Percentiles rank a stretch among this genome's conserved stretches.
Evolutionary conservation across 257 asterid genomes (phyloP).

Genomic region (Ocimum tenuiflorum): DNA sequence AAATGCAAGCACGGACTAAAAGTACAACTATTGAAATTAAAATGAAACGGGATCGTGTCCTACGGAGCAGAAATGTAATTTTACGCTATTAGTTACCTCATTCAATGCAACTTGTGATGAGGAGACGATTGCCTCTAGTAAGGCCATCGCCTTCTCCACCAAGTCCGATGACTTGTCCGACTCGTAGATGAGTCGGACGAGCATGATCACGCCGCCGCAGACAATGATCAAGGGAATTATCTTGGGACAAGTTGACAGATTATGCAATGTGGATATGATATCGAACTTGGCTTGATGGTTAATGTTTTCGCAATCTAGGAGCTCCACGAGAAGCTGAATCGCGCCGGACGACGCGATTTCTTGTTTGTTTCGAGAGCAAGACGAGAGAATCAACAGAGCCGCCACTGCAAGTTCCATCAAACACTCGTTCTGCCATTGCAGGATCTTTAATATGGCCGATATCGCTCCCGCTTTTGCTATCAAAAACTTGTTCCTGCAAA

Average conservation of each 20-base stretch:
- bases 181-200: slow-evolving; percentile 30
- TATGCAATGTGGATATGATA: slow-evolving; percentile 52
- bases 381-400: slow-evolving; percentile 55
- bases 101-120: slow-evolving; percentile 46
- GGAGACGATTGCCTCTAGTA: slow-evolving; percentile 49
- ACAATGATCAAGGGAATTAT: slow-evolving; percentile 35
- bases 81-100: too few relatives aligned
- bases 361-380: slow-evolving; percentile 56
- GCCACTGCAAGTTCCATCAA: slow-evolving; percentile 49
- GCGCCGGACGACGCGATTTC: slow-evolving; percentile 61
- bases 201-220: slow-evolving; percentile 35
- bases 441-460: slow-evolving; percentile 40
- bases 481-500: slow-evolving; percentile 54
- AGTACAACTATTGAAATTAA: too few relatives aligned
- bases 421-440: slow-evolving; percentile 39
- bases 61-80: too few relatives aligned
- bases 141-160: slow-evolving; percentile 50
- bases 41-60: too few relatives aligned
- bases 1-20: too few relatives aligned
- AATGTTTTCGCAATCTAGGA: slow-evolving; percentile 30
- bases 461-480: slow-evolving; percentile 59
- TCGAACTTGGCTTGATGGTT: slow-evolving; percentile 52
- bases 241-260: slow-evolving; percentile 51
- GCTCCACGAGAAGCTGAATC: slow-evolving; percentile 36
- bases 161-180: slow-evolving; percentile 45